Conservation (phyloP, 1,284 basidiomycete genomes). For the Leccinum insigne region DNA sequence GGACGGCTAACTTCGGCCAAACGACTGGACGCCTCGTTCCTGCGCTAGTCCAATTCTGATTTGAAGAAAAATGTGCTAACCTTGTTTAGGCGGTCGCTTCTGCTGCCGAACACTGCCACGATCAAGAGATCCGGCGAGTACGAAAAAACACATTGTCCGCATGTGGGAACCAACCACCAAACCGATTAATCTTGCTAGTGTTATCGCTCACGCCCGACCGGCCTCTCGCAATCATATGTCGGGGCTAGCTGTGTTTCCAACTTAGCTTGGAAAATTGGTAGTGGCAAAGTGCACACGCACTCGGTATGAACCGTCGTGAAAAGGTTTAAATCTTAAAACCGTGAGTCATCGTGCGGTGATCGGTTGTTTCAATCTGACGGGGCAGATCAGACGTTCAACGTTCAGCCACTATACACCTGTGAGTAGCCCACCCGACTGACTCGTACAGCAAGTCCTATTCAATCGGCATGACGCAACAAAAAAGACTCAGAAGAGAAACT, state of each 20-base stretch:
- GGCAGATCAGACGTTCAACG: constrained; percentile 9
- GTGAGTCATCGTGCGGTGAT: constrained; percentile 6
- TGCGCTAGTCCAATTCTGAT: constrained; percentile 1
- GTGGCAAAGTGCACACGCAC: neutral
- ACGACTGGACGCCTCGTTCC: neutral
- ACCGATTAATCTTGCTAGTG: neutral
- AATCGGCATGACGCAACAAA: neutral
- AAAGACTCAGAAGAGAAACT: neutral
- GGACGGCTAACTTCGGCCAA: neutral
- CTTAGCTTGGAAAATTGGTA: neutral
- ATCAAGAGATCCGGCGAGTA: neutral
- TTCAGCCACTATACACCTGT: constrained; percentile 2
- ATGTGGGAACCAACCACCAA: constrained; percentile 1
- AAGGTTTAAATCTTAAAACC: constrained; percentile 8
- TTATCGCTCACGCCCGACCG: neutral
- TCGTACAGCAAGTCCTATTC: neutral
- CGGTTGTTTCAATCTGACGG: constrained; percentile 13
- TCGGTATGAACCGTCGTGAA: neutral
- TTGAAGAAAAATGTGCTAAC: neutral
- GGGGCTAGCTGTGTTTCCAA: neutral
- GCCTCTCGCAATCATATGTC: neutral
- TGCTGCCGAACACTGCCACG: neutral
- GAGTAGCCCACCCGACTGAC: neutral
- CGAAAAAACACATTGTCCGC: constrained; percentile 5
- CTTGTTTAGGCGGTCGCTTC: neutral